Percentiles rank a stretch among this genome's conserved stretches.
Conservation (phyloP, 176 grass and related monocot species). For the Zea luxurians region DNA sequence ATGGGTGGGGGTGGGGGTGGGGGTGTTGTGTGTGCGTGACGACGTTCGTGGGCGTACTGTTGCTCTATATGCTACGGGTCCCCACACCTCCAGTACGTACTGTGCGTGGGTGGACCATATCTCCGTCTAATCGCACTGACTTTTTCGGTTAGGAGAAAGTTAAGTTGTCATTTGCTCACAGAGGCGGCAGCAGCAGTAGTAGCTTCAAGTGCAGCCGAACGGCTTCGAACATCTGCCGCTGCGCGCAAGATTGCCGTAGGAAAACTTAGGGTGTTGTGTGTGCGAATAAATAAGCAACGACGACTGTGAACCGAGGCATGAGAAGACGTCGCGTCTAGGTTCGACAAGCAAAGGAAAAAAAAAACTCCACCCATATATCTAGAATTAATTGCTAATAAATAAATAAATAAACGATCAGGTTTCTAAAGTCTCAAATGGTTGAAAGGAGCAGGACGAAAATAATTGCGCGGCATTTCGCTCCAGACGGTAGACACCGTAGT, state of each 20-base stretch:
- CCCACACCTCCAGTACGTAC: background rate
- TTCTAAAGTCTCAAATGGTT: background rate
- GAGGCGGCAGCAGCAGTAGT: too few relatives aligned
- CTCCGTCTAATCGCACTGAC: slow-evolving; percentile 9
- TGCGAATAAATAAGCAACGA: too few relatives aligned
- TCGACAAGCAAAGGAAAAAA: background rate
- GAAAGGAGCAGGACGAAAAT: background rate
- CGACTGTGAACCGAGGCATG: too few relatives aligned
- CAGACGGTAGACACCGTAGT: slow-evolving; percentile 24
- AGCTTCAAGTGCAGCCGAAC: too few relatives aligned
- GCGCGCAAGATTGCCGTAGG: too few relatives aligned
- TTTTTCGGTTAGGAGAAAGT: background rate
- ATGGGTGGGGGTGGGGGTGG: too few relatives aligned
- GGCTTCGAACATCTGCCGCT: too few relatives aligned
- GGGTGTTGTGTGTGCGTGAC: background rate
- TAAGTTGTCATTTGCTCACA: too few relatives aligned
- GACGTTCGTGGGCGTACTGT: background rate
- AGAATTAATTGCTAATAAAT: background rate
- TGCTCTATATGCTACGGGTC: background rate
- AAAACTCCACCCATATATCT: background rate
- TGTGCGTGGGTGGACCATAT: background rate
- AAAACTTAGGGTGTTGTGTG: too few relatives aligned
- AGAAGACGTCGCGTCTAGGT: too few relatives aligned
- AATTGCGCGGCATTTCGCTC: too few relatives aligned
- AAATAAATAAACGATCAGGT: background rate